Conservation (phyloP, 768 basidiomycete species). For the Mycena haematopus region DNA sequence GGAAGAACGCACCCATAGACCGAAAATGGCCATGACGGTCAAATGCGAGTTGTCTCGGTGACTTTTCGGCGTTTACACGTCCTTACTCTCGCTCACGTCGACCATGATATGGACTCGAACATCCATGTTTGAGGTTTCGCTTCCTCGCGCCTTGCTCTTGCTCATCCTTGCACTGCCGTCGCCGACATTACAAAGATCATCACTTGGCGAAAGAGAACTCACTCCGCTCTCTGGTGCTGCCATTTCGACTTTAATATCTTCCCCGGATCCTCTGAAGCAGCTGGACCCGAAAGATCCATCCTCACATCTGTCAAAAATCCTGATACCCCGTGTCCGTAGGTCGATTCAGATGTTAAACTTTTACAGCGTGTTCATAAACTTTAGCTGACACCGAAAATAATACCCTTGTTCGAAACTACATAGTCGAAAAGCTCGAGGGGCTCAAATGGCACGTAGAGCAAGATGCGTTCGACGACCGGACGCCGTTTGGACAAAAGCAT, state of each 20-base stretch:
- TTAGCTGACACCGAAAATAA: slow-evolving; percentile 77
- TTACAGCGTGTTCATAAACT: slow-evolving; percentile 11
- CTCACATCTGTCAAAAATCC: slow-evolving; percentile 81
- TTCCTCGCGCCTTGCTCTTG: slow-evolving; percentile 36
- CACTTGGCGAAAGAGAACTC: slow-evolving; percentile 49
- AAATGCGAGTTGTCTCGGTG: not conserved
- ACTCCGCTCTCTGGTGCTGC: slow-evolving; percentile 55
- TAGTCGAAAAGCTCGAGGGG: slow-evolving; percentile 70
- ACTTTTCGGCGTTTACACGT: slow-evolving; percentile 2
- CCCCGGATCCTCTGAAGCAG: slow-evolving; percentile 70
- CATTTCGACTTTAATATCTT: slow-evolving; percentile 55
- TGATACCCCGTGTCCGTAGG: slow-evolving; percentile 85
- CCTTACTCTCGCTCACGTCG: not conserved
- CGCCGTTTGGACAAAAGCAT: slow-evolving; percentile 79
- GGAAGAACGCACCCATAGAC: slow-evolving; percentile 73
- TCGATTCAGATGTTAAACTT: slow-evolving; percentile 28
- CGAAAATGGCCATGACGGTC: slow-evolving; percentile 73
- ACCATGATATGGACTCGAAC: slow-evolving; percentile 20
- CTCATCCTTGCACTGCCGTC: slow-evolving; percentile 38
- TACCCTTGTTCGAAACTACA: slow-evolving; percentile 83
- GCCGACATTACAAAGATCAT: slow-evolving; percentile 43
- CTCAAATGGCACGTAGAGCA: slow-evolving; percentile 90
- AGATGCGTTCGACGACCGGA: slow-evolving; percentile 78
- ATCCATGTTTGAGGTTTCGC: slow-evolving; percentile 9
- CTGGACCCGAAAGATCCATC: slow-evolving; percentile 68